A percentile compares a stretch with the other conserved stretches of the same genome.
Conservation (phyloP, 2,329 filamentous ascomycete genomes). For the Cladosporium sp. region DNA sequence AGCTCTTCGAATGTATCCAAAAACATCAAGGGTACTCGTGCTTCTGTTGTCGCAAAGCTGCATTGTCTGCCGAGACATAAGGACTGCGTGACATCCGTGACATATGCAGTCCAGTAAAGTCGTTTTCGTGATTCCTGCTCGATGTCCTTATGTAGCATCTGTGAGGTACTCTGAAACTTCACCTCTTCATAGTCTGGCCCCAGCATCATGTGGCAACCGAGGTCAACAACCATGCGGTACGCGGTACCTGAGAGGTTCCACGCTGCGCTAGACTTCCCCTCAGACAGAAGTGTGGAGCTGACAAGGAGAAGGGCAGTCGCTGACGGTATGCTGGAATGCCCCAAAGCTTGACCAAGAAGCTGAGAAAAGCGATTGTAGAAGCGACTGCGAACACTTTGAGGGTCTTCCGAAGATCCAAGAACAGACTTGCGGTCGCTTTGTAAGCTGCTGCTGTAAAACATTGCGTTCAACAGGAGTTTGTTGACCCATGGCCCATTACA, state of each 20-base stretch:
- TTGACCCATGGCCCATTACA: neutral
- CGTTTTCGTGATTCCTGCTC: constrained; percentile 5
- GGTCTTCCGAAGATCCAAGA: neutral
- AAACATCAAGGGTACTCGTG: neutral
- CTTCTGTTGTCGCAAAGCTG: neutral
- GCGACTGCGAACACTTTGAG: neutral
- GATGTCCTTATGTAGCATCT: constrained; percentile 3
- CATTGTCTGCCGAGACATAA: constrained; percentile 2
- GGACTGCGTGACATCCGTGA: constrained; percentile 4
- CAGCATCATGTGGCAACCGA: constrained; percentile 8
- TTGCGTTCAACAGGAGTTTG: constrained; percentile 8
- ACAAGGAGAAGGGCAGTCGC: neutral
- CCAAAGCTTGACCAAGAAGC: neutral
- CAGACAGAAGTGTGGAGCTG: neutral
- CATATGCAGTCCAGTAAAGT: constrained; percentile 1
- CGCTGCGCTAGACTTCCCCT: neutral
- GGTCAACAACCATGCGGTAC: constrained; percentile 5
- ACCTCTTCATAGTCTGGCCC: neutral
- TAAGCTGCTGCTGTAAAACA: neutral
- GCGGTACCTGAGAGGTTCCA: constrained; percentile 3
- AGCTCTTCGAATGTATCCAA: constrained; percentile 4
- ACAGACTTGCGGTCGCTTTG: constrained; percentile 1
- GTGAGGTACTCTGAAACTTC: neutral
- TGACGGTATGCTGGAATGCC: neutral
- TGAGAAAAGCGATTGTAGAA: constrained; percentile 3